Evolutionary conservation across 192 early-diverging fungal species (phyloP), one percentile per base, ranked within the genome.

Genomic region (Spizellomyces sp.): DNA sequence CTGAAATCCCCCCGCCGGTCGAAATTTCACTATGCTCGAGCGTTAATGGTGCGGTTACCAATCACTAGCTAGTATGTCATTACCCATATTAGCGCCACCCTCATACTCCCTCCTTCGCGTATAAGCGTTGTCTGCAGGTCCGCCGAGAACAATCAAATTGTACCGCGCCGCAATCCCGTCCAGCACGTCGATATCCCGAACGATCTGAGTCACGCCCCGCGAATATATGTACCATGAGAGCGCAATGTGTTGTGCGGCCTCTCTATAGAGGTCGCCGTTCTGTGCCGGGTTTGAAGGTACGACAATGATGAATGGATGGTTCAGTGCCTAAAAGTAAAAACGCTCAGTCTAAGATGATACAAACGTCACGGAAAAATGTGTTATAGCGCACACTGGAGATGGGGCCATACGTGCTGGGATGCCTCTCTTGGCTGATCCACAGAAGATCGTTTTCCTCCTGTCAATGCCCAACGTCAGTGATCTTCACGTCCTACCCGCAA

Each of bases 151-250:
- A 5, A 91, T 80, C 42, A 89, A 42, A 52, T 91, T 90, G 21
- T 79, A 74, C 60, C 68, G 73, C 9, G 76, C 76, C 1, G 76
- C 62, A 15, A 80, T 48, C 10, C 75, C 76, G 15, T 77, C 77
- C 6, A 76, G 56, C 6, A 81, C 82, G 62, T 88, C 88, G 0
- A 78, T 48, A 66, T 93, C 91, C 0, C 77, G 76, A 6, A 89
- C 19, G 54, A 90, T 86, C 43, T 84, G 75, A 0, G 89, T 79
- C 47, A 87, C 86, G 0, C 90, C 88, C 9, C 85, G 58, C 12
- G 86, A 88, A 65, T 83, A 90, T 3, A 89, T 62, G 62, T 87
- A 90, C 87, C 90, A 91, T 36, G 83, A 85, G 22, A 84, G 78
- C 4, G 86, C 78, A 19, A 93, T 67, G 36, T 88, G 77, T 22